Base-by-base conservation (phyloP, 176 grass and related monocot species). In the Hordeum marinum region DNA sequence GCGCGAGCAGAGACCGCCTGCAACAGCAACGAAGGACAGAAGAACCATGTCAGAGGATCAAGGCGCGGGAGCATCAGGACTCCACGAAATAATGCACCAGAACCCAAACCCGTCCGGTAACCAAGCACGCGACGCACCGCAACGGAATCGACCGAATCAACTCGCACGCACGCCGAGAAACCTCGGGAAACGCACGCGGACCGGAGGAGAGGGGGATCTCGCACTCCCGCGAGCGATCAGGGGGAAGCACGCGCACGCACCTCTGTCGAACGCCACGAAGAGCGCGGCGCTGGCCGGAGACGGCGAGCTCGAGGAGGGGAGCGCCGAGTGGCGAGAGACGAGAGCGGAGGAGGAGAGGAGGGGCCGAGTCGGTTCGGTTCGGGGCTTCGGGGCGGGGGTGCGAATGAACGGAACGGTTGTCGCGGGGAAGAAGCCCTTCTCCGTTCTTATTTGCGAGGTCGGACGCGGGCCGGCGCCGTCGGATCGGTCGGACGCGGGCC, bases 1-100 rank as follows among this genome's bases (percentile, higher is more conserved):
- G 27, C 40, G 13, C 43, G 35, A 62, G 64, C 29, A 58, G 67
- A 55, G 39, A 68, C 72, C 73, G 66, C 42, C 86, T 86, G 85
- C 68, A 78, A 45, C 63, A 77, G 34, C 63, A 55, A 48, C 61
- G 63, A 12, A 70, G 14, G 25, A 25, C 0, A 1, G 13, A 26
- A 1, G 13, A 26, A 10, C 9, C 61, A 45, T 6, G 71, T 80
- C 27, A 75, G 42, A 75, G 42, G 31, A 68, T 52, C 13, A 20
- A 59, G 25, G 25, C 4, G 4, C 39, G 3, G 59, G 34, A 6
- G 35, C 50, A 0, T 20, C 50, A 55, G 37, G 52, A 21, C 32
- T 48, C 18, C 8, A 79, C 59, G n/a, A 43, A 62, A 34, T 26
- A 54, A 54, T 52, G 14, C 5, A 14, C 48, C 48, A 14, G 6